These are phyloP conservation scores for Trypanosoma conorhini DNA, from an alignment of 208 protist genomes.

Conservation along the genomic window DNA sequence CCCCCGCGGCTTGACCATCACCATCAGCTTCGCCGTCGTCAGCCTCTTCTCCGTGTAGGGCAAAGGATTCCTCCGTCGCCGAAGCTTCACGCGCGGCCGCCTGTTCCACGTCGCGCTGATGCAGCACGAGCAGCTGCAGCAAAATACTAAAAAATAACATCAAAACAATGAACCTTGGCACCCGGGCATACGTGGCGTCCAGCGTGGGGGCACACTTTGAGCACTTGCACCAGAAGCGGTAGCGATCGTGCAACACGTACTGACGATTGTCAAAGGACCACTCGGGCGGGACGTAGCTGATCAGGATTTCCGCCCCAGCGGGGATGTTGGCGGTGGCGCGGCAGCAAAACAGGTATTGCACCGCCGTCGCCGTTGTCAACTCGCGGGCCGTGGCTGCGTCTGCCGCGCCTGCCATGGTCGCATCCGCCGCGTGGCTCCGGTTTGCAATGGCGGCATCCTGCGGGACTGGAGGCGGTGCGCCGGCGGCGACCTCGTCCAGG, in stretches of 20 bases:
- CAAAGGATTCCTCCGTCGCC: constrained; percentile 16
- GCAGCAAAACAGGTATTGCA: constrained; percentile 87
- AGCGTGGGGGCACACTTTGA: constrained; percentile 73
- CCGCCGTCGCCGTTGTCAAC: constrained; percentile 51
- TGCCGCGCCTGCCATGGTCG: not conserved
- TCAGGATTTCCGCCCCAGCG: constrained; percentile 72
- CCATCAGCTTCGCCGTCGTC: not conserved
- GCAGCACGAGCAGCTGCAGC: constrained; percentile 67
- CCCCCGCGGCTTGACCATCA: not conserved
- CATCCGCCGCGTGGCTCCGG: not conserved
- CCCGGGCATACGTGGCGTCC: constrained; percentile 58
- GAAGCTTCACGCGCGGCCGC: constrained; percentile 23
- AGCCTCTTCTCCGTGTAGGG: not conserved
- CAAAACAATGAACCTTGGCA: constrained; percentile 46
- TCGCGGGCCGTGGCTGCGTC: constrained; percentile 7
- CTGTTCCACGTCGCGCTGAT: constrained; percentile 45
- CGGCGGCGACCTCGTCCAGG: constrained; percentile 38
- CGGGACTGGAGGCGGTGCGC: too few relatives aligned
- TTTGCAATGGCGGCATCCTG: not conserved
- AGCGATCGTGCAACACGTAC: constrained; percentile 91
- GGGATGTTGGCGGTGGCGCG: constrained; percentile 73
- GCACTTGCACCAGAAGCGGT: constrained; percentile 90
- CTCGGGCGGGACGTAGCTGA: constrained; percentile 80
- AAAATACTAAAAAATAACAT: constrained; percentile 56
- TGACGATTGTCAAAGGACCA: constrained; percentile 90